Base-by-base conservation (phyloP, 345 rosid species). In the Psidium friedrichsthalianum region DNA sequence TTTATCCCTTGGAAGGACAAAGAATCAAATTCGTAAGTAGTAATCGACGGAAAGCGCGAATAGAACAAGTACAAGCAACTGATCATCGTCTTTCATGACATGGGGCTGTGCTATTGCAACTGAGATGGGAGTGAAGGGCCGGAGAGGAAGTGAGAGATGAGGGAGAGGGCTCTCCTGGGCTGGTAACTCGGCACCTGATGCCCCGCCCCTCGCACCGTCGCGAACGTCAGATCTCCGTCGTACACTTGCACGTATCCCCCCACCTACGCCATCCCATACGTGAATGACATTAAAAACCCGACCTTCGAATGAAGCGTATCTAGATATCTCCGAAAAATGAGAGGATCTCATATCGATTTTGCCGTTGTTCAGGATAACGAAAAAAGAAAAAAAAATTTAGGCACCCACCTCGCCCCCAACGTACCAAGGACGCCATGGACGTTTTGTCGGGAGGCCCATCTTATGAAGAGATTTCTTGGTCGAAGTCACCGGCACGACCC, bases 171-270 rank as follows among this genome's bases (percentile, higher is more conserved):
- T 64, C 98, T 90, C 58, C 86, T 82, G 5, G 99, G 99, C 87
- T 95, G 97, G 89, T 88, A 95, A 84, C 97, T 95, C 15, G 99
- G 98, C 27, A 95, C 98, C 87, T 94, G 92, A 87, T 95, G 99
- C 29, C 99, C 99, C 56, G 99, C 98, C 27, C 92, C 97, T 91
- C 98, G 91, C 21, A 95, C 96, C 6, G 96, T 95, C 2, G 95
- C 94, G 85, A 95, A 93, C 55, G 96, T 97, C 85, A 95, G 51
- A 64, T 89, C 95, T 87, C 95, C 94, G 42, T 92, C 82, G 88
- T 95, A 97, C 56, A 92, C 96, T 85, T 94, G 90, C 3, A 97
- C 93, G 82, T 92, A 94, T 36, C 98, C 99, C 78, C 98, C 98
- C 74, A 94, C 94, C 96, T 92, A 83, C 47, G 25, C 10, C 56